Conservation (phyloP, 306 rosid species). For the Cucumis melo region DNA sequence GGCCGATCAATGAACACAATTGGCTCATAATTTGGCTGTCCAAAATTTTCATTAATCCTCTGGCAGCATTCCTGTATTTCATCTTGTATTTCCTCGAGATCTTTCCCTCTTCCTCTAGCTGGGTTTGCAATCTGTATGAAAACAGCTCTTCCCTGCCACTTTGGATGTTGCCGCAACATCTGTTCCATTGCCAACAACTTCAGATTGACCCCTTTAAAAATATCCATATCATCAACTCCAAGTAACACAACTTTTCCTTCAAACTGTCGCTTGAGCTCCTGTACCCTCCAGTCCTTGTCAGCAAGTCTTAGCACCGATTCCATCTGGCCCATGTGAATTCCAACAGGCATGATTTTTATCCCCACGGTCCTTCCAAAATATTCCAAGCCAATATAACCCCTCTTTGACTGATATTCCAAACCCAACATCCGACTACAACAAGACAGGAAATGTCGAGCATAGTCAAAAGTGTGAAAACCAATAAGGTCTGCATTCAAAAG, state of each 20-base stretch:
- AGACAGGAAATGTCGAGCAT: constrained; percentile 63
- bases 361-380: constrained; percentile 55
- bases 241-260: constrained; percentile 40
- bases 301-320: constrained; percentile 34
- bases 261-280: constrained; percentile 34
- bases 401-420: constrained; percentile 50
- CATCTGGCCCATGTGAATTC: constrained; percentile 63
- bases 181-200: constrained; percentile 57
- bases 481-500: constrained; percentile 51
- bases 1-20: constrained; percentile 36
- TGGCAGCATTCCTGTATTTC: constrained; percentile 28
- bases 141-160: constrained; percentile 44
- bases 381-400: constrained; percentile 64
- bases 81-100: constrained; percentile 42
- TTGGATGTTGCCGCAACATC: constrained; percentile 40
- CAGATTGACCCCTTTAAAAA: constrained; percentile 45
- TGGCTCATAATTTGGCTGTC: constrained; percentile 35
- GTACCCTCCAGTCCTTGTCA: constrained; percentile 44
- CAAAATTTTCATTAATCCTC: constrained; percentile 32
- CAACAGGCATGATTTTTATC: constrained; percentile 57
- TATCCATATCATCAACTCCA: constrained; percentile 53
- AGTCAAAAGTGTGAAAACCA: constrained; percentile 64
- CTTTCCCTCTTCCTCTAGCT: constrained; percentile 49
- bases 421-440: constrained; percentile 66
- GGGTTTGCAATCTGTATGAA: constrained; percentile 47